Base-by-base conservation (phyloP, 768 basidiomycete species). In the Mycena indigotica region DNA sequence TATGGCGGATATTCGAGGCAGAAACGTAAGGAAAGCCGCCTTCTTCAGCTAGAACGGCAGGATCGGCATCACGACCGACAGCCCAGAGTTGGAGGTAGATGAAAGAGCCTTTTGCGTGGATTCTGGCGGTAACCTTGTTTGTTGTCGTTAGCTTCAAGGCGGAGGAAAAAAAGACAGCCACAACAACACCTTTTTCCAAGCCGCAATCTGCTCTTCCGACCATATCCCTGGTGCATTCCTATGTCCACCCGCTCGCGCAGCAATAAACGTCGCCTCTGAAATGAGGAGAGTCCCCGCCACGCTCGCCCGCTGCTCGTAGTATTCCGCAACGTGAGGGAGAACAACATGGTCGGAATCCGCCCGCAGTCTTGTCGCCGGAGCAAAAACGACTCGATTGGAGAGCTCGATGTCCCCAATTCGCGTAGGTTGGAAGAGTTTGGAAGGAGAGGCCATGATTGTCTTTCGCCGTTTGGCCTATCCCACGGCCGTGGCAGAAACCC, bases 81-180 rank as follows among this genome's bases (percentile, higher is more conserved):
- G 82, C 82, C 70, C 80, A 80, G 3, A 79, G 64, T 60, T 84
- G 82, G 12, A 73, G 28, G 62, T 70, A 77, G 54, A 81, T 75
- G 63, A 71, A 77, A 0, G 75, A 80, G 2, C 78, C 77, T 29
- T 78, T 73, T 4, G 73, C 75, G 63, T 84, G 83, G 0, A 84
- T 81, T 0, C 73, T 73, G 8, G 78, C 75, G 26, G 77, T 77
- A 17, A 86, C 66, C 76, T 76, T 30, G 41, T 40, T 8, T 19
- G 28, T 6, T 17, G 38, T 21, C 35, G 48, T 52, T 19, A 19
- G 49, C 48, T 52, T 39, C 38, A 30, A 50, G 32, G 50, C 24
- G 48, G 30, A 55, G 26, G 48, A 23, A 10, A 28, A 52, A 51
- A 50, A 23, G 32, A 25, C 23, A 28, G 25, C 16, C n/a, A n/a